Base-by-base conservation (phyloP, 352 stramenopile genomes). In the Pythium apleroticum region DNA sequence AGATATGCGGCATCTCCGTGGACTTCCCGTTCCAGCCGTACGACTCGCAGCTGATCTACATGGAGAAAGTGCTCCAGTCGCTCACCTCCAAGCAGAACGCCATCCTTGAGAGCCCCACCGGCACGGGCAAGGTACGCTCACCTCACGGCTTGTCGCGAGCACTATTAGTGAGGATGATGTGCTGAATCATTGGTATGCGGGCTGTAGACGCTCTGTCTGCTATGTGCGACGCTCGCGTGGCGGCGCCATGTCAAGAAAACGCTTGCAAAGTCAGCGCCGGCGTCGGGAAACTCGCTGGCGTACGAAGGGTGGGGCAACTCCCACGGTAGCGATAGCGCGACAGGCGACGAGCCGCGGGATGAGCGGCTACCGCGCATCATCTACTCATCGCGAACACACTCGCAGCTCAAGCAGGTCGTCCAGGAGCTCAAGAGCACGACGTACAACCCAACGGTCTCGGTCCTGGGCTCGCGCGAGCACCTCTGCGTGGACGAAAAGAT, bases 321-420 rank as follows among this genome's bases (percentile, higher is more conserved):
- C 41, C 30, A 57, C 5, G 55, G 67, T 11, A 74, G 65, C 3
- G 81, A 52, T 3, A 37, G 56, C 35, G 59, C 46, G 20, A 31
- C 20, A 19, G 46, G 30, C 60, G 73, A 33, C 58, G 53, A 30
- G 76, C 24, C 81, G 53, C 68, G 63, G 9, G 77, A 84, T 10
- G 69, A 71, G 10, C 73, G 71, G 8, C 57, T 92, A 17, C 90
- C 93, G 8, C 88, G 91, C 24, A 99, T 99, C 63, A 98, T 99
- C 69, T 99, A 99, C 72, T 98, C 97, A 55, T 99, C 96, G 31
- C 80, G 97, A 25, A 99, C 97, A 4, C 97, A 99, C 76, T 98
- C 93, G n/a, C 97, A 99, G 75, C 80, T 99, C 15, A 97, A 97
- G 35, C 96, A 99, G 71, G 97, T 99, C 24, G 88, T 99, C 9